Conservation (phyloP, 306 rosid genomes). For the Cucumis hystrix region DNA sequence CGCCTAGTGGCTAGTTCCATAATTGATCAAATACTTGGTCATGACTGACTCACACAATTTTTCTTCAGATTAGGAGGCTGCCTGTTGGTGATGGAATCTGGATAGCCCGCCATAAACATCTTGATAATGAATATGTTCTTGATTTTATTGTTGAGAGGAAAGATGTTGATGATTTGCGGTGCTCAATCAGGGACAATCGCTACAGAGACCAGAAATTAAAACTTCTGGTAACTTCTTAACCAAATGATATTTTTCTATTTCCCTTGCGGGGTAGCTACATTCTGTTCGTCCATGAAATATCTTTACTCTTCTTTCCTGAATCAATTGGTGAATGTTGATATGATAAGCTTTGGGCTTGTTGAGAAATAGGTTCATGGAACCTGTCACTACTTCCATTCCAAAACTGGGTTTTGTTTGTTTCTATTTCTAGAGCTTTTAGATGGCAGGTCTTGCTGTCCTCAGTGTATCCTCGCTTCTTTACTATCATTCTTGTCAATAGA, state of each 20-base stretch:
- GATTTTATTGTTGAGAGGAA: conserved; percentile 98
- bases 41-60: conserved; percentile 2
- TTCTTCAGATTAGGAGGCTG: conserved; percentile 61
- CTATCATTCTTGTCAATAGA: background rate
- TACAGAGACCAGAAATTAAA: conserved; percentile 84
- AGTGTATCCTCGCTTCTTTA: background rate
- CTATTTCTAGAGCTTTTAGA: background rate
- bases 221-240: conserved; percentile 53
- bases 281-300: background rate
- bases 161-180: conserved; percentile 63
- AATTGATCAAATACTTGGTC: background rate
- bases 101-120: conserved; percentile 76
- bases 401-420: conserved; percentile 1
- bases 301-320: background rate
- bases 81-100: conserved; percentile 98
- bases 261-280: background rate
- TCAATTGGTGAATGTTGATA: background rate
- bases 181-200: conserved; percentile 91
- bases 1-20: background rate
- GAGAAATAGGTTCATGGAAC: background rate
- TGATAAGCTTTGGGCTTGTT: background rate
- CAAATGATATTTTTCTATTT: background rate
- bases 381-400: background rate
- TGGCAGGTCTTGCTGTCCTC: background rate
- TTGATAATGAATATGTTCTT: conserved; percentile 64